Percentiles rank a stretch among this genome's conserved stretches.
phyloP scores from a whole-genome alignment of 768 basidiomycete species.

The Hygrocybe coccinea region DNA sequence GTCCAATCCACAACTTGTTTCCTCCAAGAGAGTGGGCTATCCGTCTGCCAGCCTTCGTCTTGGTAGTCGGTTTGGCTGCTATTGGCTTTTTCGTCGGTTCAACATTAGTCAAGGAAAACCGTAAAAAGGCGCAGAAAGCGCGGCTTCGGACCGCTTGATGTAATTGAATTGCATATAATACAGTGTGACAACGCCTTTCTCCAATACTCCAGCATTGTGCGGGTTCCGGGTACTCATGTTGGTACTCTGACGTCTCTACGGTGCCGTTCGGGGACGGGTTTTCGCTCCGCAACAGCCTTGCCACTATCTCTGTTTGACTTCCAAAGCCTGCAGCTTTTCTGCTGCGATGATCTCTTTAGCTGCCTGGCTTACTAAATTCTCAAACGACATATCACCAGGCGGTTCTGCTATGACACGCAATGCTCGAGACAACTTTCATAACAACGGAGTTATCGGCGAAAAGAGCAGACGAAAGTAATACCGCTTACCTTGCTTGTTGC shows the following conservation, averaged over 20 bases:
- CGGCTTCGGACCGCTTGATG: slow-evolving; percentile 54
- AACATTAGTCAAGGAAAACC: slow-evolving; percentile 71
- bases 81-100: slow-evolving; percentile 78
- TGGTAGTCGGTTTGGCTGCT: slow-evolving; percentile 73
- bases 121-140: slow-evolving; percentile 61
- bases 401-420: slow-evolving; percentile 49
- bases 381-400: slow-evolving; percentile 40
- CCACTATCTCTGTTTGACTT: slow-evolving; percentile 32
- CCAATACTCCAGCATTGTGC: not conserved
- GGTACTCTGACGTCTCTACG: slow-evolving; percentile 1
- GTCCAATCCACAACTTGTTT: slow-evolving; percentile 72
- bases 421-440: slow-evolving; percentile 56
- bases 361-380: slow-evolving; percentile 51
- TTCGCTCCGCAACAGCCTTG: slow-evolving; percentile 26
- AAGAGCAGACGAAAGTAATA: not conserved
- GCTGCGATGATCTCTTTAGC: slow-evolving; percentile 60
- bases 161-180: not conserved
- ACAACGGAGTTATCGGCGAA: slow-evolving; percentile 5
- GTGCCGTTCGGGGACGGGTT: slow-evolving; percentile 11
- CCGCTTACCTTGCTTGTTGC: slow-evolving; percentile 45
- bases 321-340: slow-evolving; percentile 60
- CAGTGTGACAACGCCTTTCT: not conserved
- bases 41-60: slow-evolving; percentile 75
- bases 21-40: slow-evolving; percentile 92
- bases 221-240: not conserved